Evolutionary conservation across 2,329 filamentous ascomycete genomes (phyloP), one percentile per base, ranked within the genome.

Genomic region (Alternaria arborescens): DNA sequence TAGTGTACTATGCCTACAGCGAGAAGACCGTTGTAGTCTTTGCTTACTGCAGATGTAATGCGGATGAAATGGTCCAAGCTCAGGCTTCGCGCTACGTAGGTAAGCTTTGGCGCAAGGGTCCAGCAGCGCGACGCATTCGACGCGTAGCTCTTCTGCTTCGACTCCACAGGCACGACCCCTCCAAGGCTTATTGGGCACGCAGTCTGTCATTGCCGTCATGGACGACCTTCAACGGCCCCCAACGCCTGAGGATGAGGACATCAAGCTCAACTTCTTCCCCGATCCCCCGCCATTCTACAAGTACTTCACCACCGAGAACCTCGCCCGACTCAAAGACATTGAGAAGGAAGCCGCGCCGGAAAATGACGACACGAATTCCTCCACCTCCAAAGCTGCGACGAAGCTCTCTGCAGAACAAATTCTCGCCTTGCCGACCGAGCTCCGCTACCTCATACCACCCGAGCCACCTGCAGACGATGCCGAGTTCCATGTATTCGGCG

Each of bases 241-340:
- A 40, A 50, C 46, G 2, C 46, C 46, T 8, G 60, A 63, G 5
- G 66, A 70, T 18, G 71, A 73, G n/a, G 68, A 73, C 28, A 65
- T 68, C 22, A 48, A 67, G 20, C 65, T 67, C 43, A 70, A 71
- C 44, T 68, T 89, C 41, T 97, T 93, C 76, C 94, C 95, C 24
- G 88, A 91, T 53, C 95, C 95, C 26, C 95, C 95, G 26, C 89
- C 90, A 1, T 97, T 97, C 81, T 98, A 92, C 89, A 89, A 90
- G 68, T 86, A 91, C 77, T 98, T 98, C 80, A 97, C 92, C 0
- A 78, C 88, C 3, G 87, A 90, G 28, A 96, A 94, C 73, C 72
- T 92, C 53, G 80, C 86, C 14, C 87, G 87, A 48, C 79, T 91
- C 24, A 79, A 84, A 57, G 73, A 84, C 40, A 74, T 85, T 54